Percentiles rank a stretch among this genome's conserved stretches.
Evolutionary conservation across 1,284 basidiomycete species (phyloP).

Genomic region (Malassezia brasiliensis): DNA sequence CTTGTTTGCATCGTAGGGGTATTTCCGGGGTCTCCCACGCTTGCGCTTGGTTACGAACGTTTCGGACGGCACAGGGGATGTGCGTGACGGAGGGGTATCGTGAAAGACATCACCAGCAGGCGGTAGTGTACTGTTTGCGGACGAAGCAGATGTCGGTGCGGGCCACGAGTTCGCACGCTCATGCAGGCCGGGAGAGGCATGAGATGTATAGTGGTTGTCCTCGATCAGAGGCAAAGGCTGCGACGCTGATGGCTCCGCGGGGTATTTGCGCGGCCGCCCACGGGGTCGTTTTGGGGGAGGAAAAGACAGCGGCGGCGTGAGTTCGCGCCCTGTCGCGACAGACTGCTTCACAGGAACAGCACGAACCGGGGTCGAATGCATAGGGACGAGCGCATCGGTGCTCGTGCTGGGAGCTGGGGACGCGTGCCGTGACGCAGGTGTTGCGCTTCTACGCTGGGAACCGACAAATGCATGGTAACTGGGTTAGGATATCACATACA

Average conservation of each 20-base stretch:
- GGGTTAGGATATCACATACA: conserved; percentile 4
- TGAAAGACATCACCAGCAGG: no score
- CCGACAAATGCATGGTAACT: conserved; percentile 16
- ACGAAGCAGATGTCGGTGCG: no score
- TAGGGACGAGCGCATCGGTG: neutral
- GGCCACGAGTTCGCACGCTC: no score
- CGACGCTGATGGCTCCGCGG: neutral
- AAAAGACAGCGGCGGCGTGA: no score
- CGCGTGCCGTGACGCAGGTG: neutral
- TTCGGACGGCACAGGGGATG: neutral
- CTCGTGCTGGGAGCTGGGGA: neutral
- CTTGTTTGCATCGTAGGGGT: conserved; percentile 1
- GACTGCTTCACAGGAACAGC: neutral
- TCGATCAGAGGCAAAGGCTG: no score
- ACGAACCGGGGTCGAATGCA: conserved; percentile 9
- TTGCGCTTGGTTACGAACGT: neutral
- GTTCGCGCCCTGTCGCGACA: no score
- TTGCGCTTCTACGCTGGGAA: neutral
- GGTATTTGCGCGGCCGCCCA: neutral
- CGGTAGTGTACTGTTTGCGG: no score
- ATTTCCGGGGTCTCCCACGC: conserved; percentile 13
- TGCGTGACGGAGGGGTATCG: no score
- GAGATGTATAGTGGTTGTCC: no score
- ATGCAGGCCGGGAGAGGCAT: no score
- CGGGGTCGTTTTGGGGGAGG: neutral